phyloP scores from a whole-genome alignment of 345 rosid genomes.

The Aquilaria malaccensis region DNA sequence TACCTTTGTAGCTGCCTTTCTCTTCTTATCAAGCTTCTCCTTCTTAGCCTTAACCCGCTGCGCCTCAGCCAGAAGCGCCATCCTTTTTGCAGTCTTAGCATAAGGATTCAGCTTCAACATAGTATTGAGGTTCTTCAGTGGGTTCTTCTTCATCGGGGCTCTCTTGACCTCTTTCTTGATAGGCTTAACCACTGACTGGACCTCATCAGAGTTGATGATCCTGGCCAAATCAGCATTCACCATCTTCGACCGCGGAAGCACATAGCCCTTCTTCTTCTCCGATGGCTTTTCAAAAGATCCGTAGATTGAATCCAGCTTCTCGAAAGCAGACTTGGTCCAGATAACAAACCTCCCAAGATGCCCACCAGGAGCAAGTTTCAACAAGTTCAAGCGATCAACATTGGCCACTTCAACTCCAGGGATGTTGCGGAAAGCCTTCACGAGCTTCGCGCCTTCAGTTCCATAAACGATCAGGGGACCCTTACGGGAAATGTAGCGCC shows the following conservation, averaged over 20 bases:
- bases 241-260: slow-evolving; percentile 87
- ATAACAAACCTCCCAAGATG: slow-evolving; percentile 89
- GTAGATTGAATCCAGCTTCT: slow-evolving; percentile 82
- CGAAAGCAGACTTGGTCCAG: slow-evolving; percentile 96
- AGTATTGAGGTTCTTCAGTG: slow-evolving; percentile 73
- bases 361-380: slow-evolving; percentile 96
- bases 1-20: slow-evolving; percentile 73
- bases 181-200: slow-evolving; percentile 86
- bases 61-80: slow-evolving; percentile 88
- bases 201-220: slow-evolving; percentile 93
- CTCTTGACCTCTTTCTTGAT: slow-evolving; percentile 64
- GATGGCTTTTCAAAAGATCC: slow-evolving; percentile 78
- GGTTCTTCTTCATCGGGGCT: slow-evolving; percentile 87
- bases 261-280: slow-evolving; percentile 89
- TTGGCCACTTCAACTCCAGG: slow-evolving; percentile 93
- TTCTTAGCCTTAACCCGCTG: slow-evolving; percentile 89
- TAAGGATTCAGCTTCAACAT: slow-evolving; percentile 88
- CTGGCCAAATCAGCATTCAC: slow-evolving; percentile 90
- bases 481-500: slow-evolving; percentile 79
- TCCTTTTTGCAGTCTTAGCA: slow-evolving; percentile 95
- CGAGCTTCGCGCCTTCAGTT: slow-evolving; percentile 72
- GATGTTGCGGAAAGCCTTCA: slow-evolving; percentile 88
- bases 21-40: slow-evolving; percentile 94
- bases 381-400: slow-evolving; percentile 70
- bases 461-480: slow-evolving; percentile 89